Base-by-base conservation (phyloP, 495 filamentous ascomycete species). In the Lophiotrema nucula region DNA sequence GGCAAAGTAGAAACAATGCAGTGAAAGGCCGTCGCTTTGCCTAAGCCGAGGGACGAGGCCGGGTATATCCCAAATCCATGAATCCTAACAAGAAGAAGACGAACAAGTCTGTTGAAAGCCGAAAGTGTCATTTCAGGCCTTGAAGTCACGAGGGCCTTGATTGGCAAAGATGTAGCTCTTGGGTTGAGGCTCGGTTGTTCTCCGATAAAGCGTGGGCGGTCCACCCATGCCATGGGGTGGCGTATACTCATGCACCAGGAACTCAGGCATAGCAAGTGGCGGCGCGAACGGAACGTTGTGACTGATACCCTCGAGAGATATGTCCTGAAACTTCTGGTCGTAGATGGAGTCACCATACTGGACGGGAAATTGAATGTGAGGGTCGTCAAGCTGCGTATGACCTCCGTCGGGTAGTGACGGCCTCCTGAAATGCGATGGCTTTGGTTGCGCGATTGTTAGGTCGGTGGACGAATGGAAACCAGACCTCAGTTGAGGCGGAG, bases 151-250 rank as follows among this genome's bases (percentile, higher is more conserved):
- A 12, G 59, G 64, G 1, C 59, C 59, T 47, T 62, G 59, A 19
- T 67, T 67, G 24, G 64, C 64, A 37, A 67, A 67, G 19, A 62
- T 56, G 43, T 63, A 67, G 23, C 27, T 56, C 51, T 67, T 67
- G 16, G 42, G 58, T 47, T 50, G 53, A 1, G 58, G 48, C 31
- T 63, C 64, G 6, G 46, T 56, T 6, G 38, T 47, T 24, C 58
- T 31, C 15, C 53, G 43, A 27, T 43, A 22, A n/a, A 61, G 25
- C 4, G 25, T n/a, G 3, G 53, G 33, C 26, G 50, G 37, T 24
- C 41, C 31, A 21, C 61, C 55, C 0, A 26, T 21, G 19, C 43
- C 48, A 4, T 54, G 47, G 10, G 53, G 59, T 12, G 64, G 59
- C 10, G 31, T 47, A 45, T 67, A 67, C 41, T 67, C 48, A 23